Base-by-base conservation (phyloP, 306 rosid species). In the Medicago lupulina region DNA sequence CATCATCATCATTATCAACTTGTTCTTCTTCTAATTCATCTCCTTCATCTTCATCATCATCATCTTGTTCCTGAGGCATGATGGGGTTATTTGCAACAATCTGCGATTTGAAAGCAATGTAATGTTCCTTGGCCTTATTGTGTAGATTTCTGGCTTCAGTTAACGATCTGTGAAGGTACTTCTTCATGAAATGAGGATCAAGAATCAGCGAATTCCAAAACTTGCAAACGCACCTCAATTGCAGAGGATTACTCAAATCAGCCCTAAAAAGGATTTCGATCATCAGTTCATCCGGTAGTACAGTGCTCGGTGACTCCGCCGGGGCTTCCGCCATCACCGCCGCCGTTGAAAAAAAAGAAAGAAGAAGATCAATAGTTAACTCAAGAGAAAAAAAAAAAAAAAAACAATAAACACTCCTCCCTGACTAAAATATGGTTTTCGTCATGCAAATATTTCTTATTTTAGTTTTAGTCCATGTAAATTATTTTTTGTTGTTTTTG, bases 101-200 rank as follows among this genome's bases (percentile, higher is more conserved):
- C 38, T 76, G 81, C 25, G 47, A 21, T 4, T 70, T 63, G 28
- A 81, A 81, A 0, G 84, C 77, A 16, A 50, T 44, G 73, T 76
- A 70, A 69, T 76, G 77, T 0, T 76, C 74, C 38, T 53, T 25
- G 5, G 74, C 84, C 40, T 70, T 76, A 11, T 81, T 53, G 0
- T 55, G 78, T 12, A 81, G 84, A 76, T 76, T 81, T 62, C 47
- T 31, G 55, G 76, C 61, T 41, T 76, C 84, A 12, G 74, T 63
- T 55, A 81, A 62, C 2, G 81, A 70, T 18, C 8, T 55, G 31
- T 31, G 12, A 9, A 81, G 4, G 55, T 81, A 74, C 21, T 63
- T 81, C 81, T 81, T 76, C 55, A 76, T 77, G 55, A 81, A 81
- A 65, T 81, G 81, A 14, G 81, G 84, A 81, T 81, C 84, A 6